A percentile compares a stretch with the other conserved stretches of the same genome.
phyloP scores from a whole-genome alignment of 75 land plant genomes.

The Pseudotsuga menziesii region DNA sequence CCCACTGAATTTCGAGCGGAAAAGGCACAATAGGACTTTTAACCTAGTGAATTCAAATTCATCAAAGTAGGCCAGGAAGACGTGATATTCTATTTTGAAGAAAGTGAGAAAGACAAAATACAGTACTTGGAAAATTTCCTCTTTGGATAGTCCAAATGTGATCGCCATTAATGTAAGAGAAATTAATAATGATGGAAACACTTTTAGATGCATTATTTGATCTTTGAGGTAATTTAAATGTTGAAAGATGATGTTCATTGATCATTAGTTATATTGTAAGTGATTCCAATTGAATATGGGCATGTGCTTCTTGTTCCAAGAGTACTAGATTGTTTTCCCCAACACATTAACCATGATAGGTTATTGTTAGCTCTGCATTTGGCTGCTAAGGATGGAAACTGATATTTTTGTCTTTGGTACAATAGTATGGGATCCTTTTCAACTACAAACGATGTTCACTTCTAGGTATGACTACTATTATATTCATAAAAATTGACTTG shows the following conservation, averaged over 20 bases:
- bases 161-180: no score
- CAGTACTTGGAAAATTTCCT: slow-evolving; percentile 23
- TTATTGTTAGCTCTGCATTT: no score
- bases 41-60: slow-evolving; percentile 35
- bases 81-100: slow-evolving; percentile 44
- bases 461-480: slow-evolving; percentile 43
- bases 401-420: no score
- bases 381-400: neutral
- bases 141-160: slow-evolving; percentile 25
- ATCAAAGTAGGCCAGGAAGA: slow-evolving; percentile 43
- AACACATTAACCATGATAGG: slow-evolving; percentile 16
- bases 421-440: slow-evolving; percentile 69
- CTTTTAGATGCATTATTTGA: neutral
- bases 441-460: slow-evolving; percentile 89
- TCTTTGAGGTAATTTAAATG: neutral
- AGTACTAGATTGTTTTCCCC: slow-evolving; percentile 12
- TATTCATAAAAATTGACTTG: no score
- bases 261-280: slow-evolving; percentile 20
- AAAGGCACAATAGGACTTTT: slow-evolving; percentile 32
- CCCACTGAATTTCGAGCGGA: slow-evolving; percentile 37
- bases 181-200: neutral
- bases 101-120: slow-evolving; percentile 17
- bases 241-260: no score
- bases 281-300: slow-evolving; percentile 61
- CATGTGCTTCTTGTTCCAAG: slow-evolving; percentile 58